These are phyloP conservation scores for Thymus quinquecostatus DNA, from an alignment of 257 asterid genomes.

Conservation along the genomic window DNA sequence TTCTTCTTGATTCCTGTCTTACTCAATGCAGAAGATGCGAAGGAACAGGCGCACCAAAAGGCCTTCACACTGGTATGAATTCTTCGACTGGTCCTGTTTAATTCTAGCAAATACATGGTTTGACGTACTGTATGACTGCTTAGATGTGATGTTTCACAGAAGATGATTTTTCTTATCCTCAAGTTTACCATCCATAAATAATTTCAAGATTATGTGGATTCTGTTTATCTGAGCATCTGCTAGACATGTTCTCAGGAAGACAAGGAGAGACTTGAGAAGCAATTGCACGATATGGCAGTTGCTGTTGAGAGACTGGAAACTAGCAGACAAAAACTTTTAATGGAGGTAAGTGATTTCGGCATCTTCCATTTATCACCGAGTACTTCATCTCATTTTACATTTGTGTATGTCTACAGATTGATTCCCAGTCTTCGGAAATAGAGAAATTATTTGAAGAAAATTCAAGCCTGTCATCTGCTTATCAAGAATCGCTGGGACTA, in stretches of 20 bases:
- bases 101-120: conserved; percentile 10
- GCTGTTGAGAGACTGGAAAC: conserved; percentile 86
- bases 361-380: conserved; percentile 29
- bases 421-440: conserved; percentile 95
- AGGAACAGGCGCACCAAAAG: conserved; percentile 46
- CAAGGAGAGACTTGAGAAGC: conserved; percentile 87
- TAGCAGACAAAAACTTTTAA: conserved; percentile 87
- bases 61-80: conserved; percentile 62
- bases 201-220: conserved; percentile 12
- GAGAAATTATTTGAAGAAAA: conserved; percentile 92
- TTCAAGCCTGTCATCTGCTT: conserved; percentile 71
- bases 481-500: conserved; percentile 75
- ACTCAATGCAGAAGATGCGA: conserved; percentile 55
- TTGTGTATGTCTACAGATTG: conserved; percentile 60
- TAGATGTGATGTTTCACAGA: conserved; percentile 15
- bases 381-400: conserved; percentile 32
- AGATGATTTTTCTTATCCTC: conserved; percentile 14
- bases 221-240: conserved; percentile 16
- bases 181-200: conserved; percentile 1
- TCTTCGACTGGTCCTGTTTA: conserved; percentile 22
- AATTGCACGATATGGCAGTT: conserved; percentile 93
- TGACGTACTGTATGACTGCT: not conserved
- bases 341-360: conserved; percentile 62
- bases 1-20: conserved; percentile 20
- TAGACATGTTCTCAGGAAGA: conserved; percentile 61